phyloP scores from a whole-genome alignment of 805 yeast genomes.

The Candida qinlingensis region DNA sequence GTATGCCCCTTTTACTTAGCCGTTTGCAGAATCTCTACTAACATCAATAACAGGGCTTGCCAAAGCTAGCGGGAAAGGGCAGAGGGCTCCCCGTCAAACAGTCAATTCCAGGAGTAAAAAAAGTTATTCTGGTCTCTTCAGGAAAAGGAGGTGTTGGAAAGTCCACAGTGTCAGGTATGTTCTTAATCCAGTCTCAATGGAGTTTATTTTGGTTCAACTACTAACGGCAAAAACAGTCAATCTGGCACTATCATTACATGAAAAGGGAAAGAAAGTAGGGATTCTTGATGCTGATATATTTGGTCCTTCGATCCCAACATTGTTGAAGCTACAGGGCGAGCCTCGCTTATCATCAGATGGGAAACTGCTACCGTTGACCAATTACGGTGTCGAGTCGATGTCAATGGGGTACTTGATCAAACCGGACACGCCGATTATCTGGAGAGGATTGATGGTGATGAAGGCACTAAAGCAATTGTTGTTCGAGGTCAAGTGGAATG shows the following conservation, averaged over 20 bases:
- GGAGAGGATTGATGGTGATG: conserved; percentile 87
- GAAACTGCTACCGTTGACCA: conserved; percentile 57
- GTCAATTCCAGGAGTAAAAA: conserved; percentile 54
- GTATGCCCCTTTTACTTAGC: too few species aligned
- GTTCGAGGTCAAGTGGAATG: conserved; percentile 75
- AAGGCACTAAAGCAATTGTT: conserved; percentile 81
- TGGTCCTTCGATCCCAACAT: conserved; percentile 78
- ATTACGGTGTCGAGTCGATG: conserved; percentile 79
- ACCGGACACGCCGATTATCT: conserved; percentile 66
- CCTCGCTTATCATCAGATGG: conserved; percentile 53
- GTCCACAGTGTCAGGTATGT: conserved; percentile 49
- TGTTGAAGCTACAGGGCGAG: conserved; percentile 64
- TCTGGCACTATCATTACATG: conserved; percentile 55
- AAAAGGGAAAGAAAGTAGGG: conserved; percentile 54
- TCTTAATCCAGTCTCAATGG: not conserved
- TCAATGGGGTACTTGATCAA: conserved; percentile 79
- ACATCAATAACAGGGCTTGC: conserved; percentile 16
- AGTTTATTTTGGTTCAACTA: not conserved
- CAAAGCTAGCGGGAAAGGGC: conserved; percentile 27
- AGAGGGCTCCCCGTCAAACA: conserved; percentile 53
- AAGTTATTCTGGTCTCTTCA: conserved; percentile 62
- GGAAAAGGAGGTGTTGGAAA: conserved; percentile 89
- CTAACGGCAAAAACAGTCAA: conserved; percentile 36
- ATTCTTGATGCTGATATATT: conserved; percentile 76
- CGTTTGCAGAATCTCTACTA: too few species aligned